phyloP scores from a whole-genome alignment of 1,139 yeast genomes.

The Wickerhamiella infanticola region DNA sequence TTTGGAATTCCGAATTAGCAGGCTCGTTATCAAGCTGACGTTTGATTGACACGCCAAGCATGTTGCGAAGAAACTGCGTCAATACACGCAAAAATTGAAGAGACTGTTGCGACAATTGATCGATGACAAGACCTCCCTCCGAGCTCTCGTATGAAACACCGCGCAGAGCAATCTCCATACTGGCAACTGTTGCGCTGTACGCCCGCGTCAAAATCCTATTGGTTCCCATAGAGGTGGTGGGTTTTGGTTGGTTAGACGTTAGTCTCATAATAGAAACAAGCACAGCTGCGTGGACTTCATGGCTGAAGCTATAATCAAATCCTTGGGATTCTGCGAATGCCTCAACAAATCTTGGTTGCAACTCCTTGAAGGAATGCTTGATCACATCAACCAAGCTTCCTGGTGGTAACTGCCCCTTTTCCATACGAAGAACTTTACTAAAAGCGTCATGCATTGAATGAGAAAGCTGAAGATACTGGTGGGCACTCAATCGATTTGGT shows the following conservation, averaged over 20 bases:
- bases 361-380: conserved; percentile 1
- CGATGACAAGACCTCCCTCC: conserved; percentile 30
- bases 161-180: conserved; percentile 51
- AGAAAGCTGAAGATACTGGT: conserved; percentile 7
- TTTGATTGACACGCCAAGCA: conserved; percentile 1
- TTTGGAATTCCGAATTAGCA: not conserved
- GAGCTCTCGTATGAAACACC: conserved; percentile 32
- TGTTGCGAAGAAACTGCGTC: conserved; percentile 16
- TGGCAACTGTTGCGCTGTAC: conserved; percentile 32
- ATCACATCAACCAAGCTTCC: conserved; percentile 1
- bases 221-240: not conserved
- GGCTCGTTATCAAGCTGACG: conserved; percentile 1
- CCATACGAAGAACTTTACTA: not conserved
- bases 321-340: conserved; percentile 4
- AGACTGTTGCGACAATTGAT: conserved; percentile 45
- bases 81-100: conserved; percentile 43
- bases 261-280: not conserved
- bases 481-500: conserved; percentile 16
- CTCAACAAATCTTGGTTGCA: conserved; percentile 6
- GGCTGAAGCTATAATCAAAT: not conserved
- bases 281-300: not conserved
- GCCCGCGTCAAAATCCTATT: not conserved
- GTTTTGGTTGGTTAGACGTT: not conserved
- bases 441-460: conserved; percentile 1
- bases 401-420: not conserved